These are phyloP conservation scores for Starmerella lactis-condensi DNA, from an alignment of 805 yeast species.

Conservation along the genomic window DNA sequence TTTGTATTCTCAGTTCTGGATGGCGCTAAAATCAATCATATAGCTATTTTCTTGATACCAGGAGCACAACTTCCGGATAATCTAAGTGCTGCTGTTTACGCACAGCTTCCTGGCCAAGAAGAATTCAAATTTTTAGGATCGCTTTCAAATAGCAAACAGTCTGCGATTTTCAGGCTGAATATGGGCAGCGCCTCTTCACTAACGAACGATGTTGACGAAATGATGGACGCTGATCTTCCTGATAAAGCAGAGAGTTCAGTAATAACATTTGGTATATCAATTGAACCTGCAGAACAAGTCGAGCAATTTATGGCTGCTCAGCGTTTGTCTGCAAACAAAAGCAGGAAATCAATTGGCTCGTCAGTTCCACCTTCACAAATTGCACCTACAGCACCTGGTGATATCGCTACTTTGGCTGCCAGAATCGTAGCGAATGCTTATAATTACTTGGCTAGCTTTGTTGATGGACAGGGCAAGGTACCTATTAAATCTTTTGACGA, in stretches of 20 bases:
- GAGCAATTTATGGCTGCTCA: constrained; percentile 30
- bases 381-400: constrained; percentile 22
- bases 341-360: constrained; percentile 6
- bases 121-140: constrained; percentile 25
- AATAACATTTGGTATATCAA: constrained; percentile 64
- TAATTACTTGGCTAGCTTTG: constrained; percentile 74
- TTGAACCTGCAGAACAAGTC: constrained; percentile 61
- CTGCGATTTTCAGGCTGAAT: constrained; percentile 76
- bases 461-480: constrained; percentile 62
- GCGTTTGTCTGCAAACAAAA: constrained; percentile 4
- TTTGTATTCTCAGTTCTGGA: constrained; percentile 45
- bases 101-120: constrained; percentile 47
- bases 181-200: constrained; percentile 19
- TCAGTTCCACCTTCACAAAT: constrained; percentile 9
- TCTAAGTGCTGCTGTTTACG: constrained; percentile 70
- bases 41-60: constrained; percentile 73
- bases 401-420: constrained; percentile 39
- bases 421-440: constrained; percentile 85
- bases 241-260: constrained; percentile 24
- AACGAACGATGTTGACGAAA: constrained; percentile 33
- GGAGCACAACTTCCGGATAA: constrained; percentile 49
- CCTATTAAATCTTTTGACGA: constrained; percentile 72
- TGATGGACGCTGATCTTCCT: constrained; percentile 39
- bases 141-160: constrained; percentile 43
- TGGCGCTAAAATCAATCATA: constrained; percentile 52